Evolutionary conservation across 305 asterid genomes (phyloP).

Genomic region (Solanum hybrid): DNA sequence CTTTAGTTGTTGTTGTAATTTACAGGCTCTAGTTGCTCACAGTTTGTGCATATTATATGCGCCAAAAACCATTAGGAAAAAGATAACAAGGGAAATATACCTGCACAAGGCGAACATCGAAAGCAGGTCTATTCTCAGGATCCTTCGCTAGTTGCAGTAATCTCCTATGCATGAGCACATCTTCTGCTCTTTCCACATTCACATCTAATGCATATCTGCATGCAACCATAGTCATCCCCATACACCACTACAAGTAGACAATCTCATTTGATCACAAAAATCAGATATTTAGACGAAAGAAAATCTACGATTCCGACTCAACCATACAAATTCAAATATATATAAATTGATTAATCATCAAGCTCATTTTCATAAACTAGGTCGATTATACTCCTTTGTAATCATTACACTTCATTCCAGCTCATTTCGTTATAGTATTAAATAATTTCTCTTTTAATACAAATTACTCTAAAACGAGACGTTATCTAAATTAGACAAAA

Average conservation of each 20-base stretch:
- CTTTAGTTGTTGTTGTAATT: background rate
- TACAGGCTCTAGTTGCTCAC: background rate
- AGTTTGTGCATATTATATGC: background rate
- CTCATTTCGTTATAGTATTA: background rate
- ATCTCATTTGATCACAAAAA: background rate
- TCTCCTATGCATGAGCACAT: conserved; percentile 39
- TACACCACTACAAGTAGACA: background rate
- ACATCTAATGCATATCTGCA: conserved; percentile 47
- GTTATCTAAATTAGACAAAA: background rate
- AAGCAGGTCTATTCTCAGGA: conserved; percentile 30
- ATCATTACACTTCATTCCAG: background rate
- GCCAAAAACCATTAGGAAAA: background rate
- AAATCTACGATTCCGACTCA: background rate
- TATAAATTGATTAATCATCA: background rate
- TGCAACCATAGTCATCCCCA: background rate
- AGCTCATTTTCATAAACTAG: background rate
- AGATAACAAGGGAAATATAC: conserved; percentile 8
- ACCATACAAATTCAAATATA: background rate
- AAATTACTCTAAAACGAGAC: background rate
- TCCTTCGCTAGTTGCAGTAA: conserved; percentile 30
- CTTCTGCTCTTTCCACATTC: conserved; percentile 47
- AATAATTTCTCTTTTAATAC: background rate
- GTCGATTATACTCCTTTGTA: background rate
- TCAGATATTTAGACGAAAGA: background rate
- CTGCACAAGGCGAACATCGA: conserved; percentile 46